Evolutionary conservation across 352 stramenopile species (phyloP).

Genomic region (Pythium apleroticum): DNA sequence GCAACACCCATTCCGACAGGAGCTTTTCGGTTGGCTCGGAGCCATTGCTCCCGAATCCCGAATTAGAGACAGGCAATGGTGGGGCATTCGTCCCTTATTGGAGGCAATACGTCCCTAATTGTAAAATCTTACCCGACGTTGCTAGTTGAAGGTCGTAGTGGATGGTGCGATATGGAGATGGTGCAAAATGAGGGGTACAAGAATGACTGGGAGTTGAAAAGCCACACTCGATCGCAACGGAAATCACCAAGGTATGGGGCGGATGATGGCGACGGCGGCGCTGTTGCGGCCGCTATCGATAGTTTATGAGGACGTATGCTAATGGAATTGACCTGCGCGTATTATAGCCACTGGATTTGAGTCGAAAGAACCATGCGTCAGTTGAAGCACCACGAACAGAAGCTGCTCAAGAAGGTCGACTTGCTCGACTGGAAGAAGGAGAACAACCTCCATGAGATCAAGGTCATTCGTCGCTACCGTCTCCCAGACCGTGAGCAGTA

Average conservation of each 20-base stretch:
- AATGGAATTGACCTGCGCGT: background rate
- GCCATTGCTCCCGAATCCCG: conserved; percentile 31
- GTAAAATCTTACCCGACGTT: conserved; percentile 14
- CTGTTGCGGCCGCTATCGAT: background rate
- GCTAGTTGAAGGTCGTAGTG: conserved; percentile 6
- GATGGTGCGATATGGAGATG: background rate
- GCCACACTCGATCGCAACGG: conserved; percentile 20
- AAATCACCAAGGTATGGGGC: conserved; percentile 12
- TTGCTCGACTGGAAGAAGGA: conserved; percentile 99
- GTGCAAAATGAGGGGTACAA: conserved; percentile 22
- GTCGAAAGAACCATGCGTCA: conserved; percentile 69
- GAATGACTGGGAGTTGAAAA: conserved; percentile 29
- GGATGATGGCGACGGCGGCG: background rate
- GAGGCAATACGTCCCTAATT: conserved; percentile 14
- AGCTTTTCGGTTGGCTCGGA: conserved; percentile 33
- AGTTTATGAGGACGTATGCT: background rate
- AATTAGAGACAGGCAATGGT: conserved; percentile 17
- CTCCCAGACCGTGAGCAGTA: conserved; percentile 99
- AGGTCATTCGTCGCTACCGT: conserved; percentile 97
- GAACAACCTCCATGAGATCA: conserved; percentile 98
- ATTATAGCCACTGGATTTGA: conserved; percentile 1
- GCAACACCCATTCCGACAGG: conserved; percentile 3
- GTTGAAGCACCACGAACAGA: conserved; percentile 97
- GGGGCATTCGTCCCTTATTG: conserved; percentile 11
- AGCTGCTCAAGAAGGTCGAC: conserved; percentile 99